Percentiles rank a stretch among this genome's conserved stretches.
Conservation (phyloP, 1,284 basidiomycete genomes). For the Microbotryum saponariae region DNA sequence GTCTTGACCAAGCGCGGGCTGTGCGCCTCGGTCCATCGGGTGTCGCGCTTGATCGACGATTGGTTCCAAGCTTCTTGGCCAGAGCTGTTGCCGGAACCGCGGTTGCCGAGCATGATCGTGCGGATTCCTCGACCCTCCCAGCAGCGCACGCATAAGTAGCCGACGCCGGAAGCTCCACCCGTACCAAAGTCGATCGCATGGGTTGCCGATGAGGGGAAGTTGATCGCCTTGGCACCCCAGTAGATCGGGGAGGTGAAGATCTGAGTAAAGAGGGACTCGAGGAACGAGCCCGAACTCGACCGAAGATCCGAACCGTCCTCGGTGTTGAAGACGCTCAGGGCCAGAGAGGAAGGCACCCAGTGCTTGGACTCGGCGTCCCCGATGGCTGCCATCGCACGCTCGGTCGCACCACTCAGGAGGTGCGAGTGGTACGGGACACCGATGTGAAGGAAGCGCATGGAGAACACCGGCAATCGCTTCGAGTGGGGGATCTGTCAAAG, state of each 20-base stretch:
- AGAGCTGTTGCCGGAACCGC: constrained; percentile 59
- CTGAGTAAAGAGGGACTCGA: constrained; percentile 64
- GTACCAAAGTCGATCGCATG: constrained; percentile 96
- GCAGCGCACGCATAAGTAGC: constrained; percentile 79
- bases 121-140: constrained; percentile 88
- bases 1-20: constrained; percentile 80
- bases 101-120: constrained; percentile 76
- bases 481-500: constrained; percentile 60
- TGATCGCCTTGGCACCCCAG: constrained; percentile 74
- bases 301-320: constrained; percentile 83
- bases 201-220: constrained; percentile 80
- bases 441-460: constrained; percentile 84
- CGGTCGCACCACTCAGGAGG: constrained; percentile 70
- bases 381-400: constrained; percentile 50
- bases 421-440: constrained; percentile 90
- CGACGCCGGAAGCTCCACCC: constrained; percentile 87
- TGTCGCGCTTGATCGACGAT: constrained; percentile 61
- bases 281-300: constrained; percentile 53
- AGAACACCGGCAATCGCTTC: constrained; percentile 90
- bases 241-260: constrained; percentile 88
- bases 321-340: constrained; percentile 83
- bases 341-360: constrained; percentile 67
- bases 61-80: constrained; percentile 70
- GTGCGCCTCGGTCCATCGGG: constrained; percentile 85
- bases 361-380: constrained; percentile 58